Conservation (phyloP, 169 alveolate genomes). For the Theileria parva region DNA sequence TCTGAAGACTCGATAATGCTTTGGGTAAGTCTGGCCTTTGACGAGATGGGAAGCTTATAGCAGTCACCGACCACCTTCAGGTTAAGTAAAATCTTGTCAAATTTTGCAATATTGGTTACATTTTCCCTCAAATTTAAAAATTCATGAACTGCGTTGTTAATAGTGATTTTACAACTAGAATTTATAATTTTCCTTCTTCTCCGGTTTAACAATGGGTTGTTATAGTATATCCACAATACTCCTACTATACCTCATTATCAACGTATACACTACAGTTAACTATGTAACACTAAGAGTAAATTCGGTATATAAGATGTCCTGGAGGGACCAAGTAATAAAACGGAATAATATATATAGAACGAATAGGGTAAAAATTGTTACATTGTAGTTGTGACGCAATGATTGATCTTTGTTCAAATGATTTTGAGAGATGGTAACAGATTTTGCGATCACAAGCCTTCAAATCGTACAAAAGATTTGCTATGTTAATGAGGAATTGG, state of each 20-base stretch:
- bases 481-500: conserved; percentile 29
- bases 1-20: conserved; percentile 38
- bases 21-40: conserved; percentile 41
- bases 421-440: conserved; percentile 20
- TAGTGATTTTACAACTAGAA: conserved; percentile 41
- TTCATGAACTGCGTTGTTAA: conserved; percentile 24
- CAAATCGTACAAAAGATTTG: conserved; percentile 54
- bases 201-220: conserved; percentile 6
- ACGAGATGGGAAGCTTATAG: conserved; percentile 31
- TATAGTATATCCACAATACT: conserved; percentile 46
- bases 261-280: not conserved
- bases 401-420: conserved; percentile 39
- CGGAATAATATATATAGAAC: too few species aligned
- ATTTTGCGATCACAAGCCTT: conserved; percentile 33
- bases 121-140: conserved; percentile 21
- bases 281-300: too few species aligned
- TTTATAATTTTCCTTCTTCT: conserved; percentile 40
- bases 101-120: not conserved
- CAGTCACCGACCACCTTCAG: conserved; percentile 50
- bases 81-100: conserved; percentile 14
- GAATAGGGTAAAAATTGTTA: not conserved
- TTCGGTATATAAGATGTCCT: not conserved
- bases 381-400: conserved; percentile 11
- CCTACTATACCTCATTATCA: conserved; percentile 25
- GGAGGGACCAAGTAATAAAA: not conserved